A percentile compares a stretch with the other conserved stretches of the same genome.
Evolutionary conservation across 805 yeast genomes (phyloP).

Genomic region (Wickerhamomyces canadensis): DNA sequence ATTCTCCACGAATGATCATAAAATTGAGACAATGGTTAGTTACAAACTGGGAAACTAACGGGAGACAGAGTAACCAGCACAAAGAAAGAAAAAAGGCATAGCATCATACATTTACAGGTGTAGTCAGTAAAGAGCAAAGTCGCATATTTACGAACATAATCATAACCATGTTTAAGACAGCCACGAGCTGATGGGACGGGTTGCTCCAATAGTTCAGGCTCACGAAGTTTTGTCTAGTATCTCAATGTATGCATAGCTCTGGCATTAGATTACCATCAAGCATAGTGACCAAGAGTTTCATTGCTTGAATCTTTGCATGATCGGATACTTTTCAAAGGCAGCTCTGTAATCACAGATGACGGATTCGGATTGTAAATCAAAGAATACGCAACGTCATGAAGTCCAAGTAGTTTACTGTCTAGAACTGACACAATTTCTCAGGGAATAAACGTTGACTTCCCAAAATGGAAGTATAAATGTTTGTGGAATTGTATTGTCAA

Average conservation of each 20-base stretch:
- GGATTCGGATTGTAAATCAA: slow-evolving; percentile 70
- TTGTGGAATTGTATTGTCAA: no score
- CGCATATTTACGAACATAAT: slow-evolving; percentile 96
- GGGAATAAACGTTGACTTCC: no score
- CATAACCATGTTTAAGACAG: slow-evolving; percentile 93
- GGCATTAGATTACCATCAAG: slow-evolving; percentile 92
- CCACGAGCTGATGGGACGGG: slow-evolving; percentile 88
- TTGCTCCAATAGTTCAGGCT: slow-evolving; percentile 91
- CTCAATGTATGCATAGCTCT: slow-evolving; percentile 92
- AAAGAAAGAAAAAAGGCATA: background rate
- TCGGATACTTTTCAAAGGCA: slow-evolving; percentile 84
- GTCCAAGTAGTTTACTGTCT: no score
- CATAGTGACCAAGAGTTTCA: slow-evolving; percentile 85
- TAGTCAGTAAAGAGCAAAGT: slow-evolving; percentile 81
- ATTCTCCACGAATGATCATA: slow-evolving; percentile 63
- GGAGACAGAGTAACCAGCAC: no score
- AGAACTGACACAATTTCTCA: no score
- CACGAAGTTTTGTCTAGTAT: slow-evolving; percentile 83
- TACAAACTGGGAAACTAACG: slow-evolving; percentile 23
- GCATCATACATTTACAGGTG: no score
- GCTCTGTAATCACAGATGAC: slow-evolving; percentile 69
- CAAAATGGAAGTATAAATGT: no score
- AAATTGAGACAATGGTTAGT: slow-evolving; percentile 65
- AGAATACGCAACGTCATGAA: slow-evolving; percentile 62
- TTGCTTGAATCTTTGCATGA: slow-evolving; percentile 79